These are phyloP conservation scores for Alternaria angustiovoidea DNA, from an alignment of 2,329 filamentous ascomycete species.

Conservation along the genomic window DNA sequence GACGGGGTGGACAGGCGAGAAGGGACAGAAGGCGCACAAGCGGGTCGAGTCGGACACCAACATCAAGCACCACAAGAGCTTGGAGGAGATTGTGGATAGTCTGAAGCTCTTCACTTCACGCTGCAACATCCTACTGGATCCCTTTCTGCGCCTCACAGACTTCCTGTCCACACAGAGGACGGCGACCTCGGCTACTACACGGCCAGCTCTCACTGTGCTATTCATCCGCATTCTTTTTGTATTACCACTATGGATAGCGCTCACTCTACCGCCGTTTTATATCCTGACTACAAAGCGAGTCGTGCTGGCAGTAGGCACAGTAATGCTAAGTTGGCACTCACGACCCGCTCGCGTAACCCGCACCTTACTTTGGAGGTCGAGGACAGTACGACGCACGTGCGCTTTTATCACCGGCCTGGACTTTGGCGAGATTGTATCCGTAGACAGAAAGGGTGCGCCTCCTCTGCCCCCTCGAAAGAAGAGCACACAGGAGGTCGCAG, in stretches of 20 bases:
- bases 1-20: constrained; percentile 76
- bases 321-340: constrained; percentile 91
- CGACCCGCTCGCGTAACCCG: constrained; percentile 84
- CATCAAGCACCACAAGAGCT: constrained; percentile 85
- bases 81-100: constrained; percentile 97
- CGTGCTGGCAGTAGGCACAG: constrained; percentile 83
- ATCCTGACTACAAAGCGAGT: constrained; percentile 88
- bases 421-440: constrained; percentile 62
- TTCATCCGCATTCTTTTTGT: constrained; percentile 89
- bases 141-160: constrained; percentile 86
- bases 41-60: constrained; percentile 64
- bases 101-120: constrained; percentile 88
- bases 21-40: constrained; percentile 61
- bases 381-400: constrained; percentile 72
- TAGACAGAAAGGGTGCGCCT: constrained; percentile 44
- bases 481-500: constrained; percentile 58
- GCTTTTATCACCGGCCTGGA: constrained; percentile 81
- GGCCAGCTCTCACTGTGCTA: constrained; percentile 86
- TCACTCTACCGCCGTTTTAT: constrained; percentile 82
- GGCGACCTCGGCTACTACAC: constrained; percentile 87
- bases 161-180: constrained; percentile 91
- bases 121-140: constrained; percentile 91
- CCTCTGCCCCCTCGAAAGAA: constrained; percentile 55
- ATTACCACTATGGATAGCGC: constrained; percentile 83
- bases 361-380: constrained; percentile 89